Conservation (phyloP, 2,329 filamentous ascomycete species). For the Blastomyces percursus region DNA sequence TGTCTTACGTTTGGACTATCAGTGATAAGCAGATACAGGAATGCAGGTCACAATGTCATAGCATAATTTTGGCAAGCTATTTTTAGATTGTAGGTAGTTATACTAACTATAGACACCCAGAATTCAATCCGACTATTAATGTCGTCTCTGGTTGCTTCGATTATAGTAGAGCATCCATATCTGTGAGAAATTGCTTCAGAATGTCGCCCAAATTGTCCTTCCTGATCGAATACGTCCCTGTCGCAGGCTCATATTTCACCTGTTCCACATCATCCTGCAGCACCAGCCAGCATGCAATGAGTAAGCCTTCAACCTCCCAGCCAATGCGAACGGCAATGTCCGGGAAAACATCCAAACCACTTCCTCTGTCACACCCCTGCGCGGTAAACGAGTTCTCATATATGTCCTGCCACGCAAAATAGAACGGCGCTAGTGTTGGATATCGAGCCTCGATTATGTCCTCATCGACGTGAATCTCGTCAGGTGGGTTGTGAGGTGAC, state of each 20-base stretch:
- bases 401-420: constrained; percentile 7
- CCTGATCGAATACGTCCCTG: not conserved
- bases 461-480: constrained; percentile 2
- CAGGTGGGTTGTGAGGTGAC: constrained; percentile 1
- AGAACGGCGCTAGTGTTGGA: constrained; percentile 6
- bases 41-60: not conserved
- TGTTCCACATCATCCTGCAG: constrained; percentile 8
- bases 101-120: not conserved
- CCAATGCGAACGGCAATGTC: not conserved
- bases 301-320: constrained; percentile 9
- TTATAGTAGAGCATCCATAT: not conserved
- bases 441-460: constrained; percentile 7
- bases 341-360: constrained; percentile 4
- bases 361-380: not conserved
- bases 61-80: not conserved
- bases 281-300: constrained; percentile 9
- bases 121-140: not conserved
- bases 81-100: not conserved
- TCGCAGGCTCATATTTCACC: constrained; percentile 2
- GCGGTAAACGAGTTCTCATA: constrained; percentile 4
- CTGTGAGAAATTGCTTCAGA: constrained; percentile 1
- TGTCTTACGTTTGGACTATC: no score
- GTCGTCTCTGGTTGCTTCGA: not conserved
- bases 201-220: constrained; percentile 1
- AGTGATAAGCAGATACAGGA: not conserved